Conservation (phyloP, 345 rosid species). For the Crucihimalaya himalaica region DNA sequence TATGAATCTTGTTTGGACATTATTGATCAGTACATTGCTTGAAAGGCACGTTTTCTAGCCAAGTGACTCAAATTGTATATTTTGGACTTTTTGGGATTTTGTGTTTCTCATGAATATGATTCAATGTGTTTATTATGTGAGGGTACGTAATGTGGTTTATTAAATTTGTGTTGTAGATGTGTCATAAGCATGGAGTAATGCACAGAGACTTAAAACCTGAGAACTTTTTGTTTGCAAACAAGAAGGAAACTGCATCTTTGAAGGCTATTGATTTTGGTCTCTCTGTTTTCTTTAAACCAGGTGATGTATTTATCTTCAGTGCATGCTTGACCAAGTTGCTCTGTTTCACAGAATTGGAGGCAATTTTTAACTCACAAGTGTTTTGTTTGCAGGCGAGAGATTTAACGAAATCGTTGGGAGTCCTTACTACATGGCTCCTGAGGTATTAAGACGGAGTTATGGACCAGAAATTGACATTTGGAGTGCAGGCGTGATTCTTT, state of each 20-base stretch:
- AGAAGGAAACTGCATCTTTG: conserved; percentile 69
- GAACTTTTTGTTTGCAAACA: conserved; percentile 84
- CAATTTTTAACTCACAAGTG: background rate
- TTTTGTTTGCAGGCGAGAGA: conserved; percentile 57
- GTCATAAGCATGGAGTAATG: conserved; percentile 88
- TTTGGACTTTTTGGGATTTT: background rate
- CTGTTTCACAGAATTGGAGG: background rate
- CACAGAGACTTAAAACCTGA: conserved; percentile 92
- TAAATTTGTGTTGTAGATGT: conserved; percentile 53
- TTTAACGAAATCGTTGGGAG: conserved; percentile 92
- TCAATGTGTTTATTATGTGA: background rate
- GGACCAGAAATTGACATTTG: conserved; percentile 90
- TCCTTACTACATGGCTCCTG: conserved; percentile 98
- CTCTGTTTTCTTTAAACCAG: conserved; percentile 85
- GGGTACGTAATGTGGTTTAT: background rate
- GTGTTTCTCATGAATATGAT: background rate
- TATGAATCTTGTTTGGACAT: background rate
- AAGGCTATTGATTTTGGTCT: conserved; percentile 93
- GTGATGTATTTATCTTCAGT: conserved; percentile 40
- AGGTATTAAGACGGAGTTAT: conserved; percentile 74
- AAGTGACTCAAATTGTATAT: background rate
- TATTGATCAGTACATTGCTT: background rate
- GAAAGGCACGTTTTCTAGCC: background rate
- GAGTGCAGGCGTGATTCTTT: conserved; percentile 94
- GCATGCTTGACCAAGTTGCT: background rate